Conservation (phyloP, 2,329 filamentous ascomycete genomes). For the Cordyceps militaris region DNA sequence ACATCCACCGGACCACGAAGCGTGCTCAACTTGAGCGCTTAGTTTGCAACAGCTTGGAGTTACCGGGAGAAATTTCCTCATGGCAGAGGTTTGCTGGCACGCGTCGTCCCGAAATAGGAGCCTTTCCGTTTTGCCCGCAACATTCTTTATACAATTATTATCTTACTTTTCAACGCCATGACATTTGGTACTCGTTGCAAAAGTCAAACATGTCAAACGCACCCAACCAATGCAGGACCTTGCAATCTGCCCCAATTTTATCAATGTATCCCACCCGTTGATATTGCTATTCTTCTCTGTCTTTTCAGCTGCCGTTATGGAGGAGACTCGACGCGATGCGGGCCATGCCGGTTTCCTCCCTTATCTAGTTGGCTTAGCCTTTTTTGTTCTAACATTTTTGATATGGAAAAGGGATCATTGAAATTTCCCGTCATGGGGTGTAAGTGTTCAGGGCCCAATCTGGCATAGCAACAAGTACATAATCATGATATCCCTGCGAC, state of each 20-base stretch:
- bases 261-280: neutral
- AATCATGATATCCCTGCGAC: slow-evolving; percentile 7
- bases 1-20: neutral
- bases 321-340: neutral
- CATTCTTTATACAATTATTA: neutral
- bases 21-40: neutral
- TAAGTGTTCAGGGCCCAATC: neutral
- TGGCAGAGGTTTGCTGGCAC: neutral
- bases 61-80: neutral
- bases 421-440: neutral
- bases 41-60: slow-evolving; percentile 5
- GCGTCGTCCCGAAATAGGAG: neutral
- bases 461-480: slow-evolving; percentile 10
- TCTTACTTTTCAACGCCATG: neutral
- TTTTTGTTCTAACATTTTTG: neutral
- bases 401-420: neutral
- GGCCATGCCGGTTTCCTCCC: slow-evolving; percentile 5
- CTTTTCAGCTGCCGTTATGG: neutral
- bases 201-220: neutral
- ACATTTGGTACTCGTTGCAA: neutral
- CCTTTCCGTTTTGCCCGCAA: neutral
- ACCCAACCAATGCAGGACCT: neutral
- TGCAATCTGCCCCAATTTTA: neutral
- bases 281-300: neutral
- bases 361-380: slow-evolving; percentile 3